Base-by-base conservation (phyloP, 108 stramenopile genomes). In the Seminavis robusta region DNA sequence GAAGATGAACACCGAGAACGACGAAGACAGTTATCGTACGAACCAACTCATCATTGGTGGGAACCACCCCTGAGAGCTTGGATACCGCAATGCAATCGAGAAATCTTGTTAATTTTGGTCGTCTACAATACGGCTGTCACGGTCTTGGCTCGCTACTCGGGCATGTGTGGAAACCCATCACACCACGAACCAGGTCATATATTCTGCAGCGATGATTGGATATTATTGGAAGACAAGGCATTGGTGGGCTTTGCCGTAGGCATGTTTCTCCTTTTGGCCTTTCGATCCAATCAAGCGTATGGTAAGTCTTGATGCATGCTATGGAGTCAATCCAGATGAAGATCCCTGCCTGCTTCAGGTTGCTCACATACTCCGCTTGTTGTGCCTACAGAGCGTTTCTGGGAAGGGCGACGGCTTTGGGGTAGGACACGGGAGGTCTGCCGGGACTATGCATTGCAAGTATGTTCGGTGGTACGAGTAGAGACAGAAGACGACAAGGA, bases 171-270 rank as follows among this genome's bases (percentile, higher is more conserved):
- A 11, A 44, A 16, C 28, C 37, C 45, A 23, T 6, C 3, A 4
- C 24, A 34, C 5, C 9, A 9, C n/a, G 40, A 47, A 17, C 23
- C 19, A 42, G 30, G 10, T 10, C 8, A 20, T 16, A 11, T 10
- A 7, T 59, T 59, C 16, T 59, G 58, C 31, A 17, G 29, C 39
- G 50, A 62, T 10, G 46, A 40, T 26, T 62, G 48, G 48, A 32
- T 62, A 21, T 21, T 62, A 13, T 10, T 29, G 19, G 34, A 62
- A 17, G 61, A 33, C 24, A 30, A 36, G 26, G 49, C 39, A 13
- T 24, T 52, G 26, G 13, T 10, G 17, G 26, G 21, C 20, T 33
- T 62, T 25, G 33, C 46, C 11, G 9, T 62, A 15, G 49, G 45
- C 16, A 17, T 62, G 34, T 52, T 52, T 29, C 16, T 62, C 3